Evolutionary conservation across 2,329 filamentous ascomycete genomes (phyloP), one percentile per base, ranked within the genome.

Genomic region (Atkinsonella texensis): DNA sequence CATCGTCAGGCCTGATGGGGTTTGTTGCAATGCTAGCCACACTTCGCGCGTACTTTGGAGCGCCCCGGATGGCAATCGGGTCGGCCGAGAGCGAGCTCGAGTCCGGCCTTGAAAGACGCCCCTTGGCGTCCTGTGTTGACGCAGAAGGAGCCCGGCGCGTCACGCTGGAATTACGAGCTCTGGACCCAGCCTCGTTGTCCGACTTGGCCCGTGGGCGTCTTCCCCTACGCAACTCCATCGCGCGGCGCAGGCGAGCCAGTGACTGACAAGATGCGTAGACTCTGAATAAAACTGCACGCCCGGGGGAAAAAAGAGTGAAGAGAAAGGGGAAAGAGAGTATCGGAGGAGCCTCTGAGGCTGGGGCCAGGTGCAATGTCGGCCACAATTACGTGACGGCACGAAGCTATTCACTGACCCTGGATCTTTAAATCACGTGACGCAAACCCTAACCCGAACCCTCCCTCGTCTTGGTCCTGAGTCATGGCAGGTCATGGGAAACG

Each of bases 401-500:
- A 18, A 32, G 13, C 23, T 35, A 18, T 17, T 46, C 32, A 31
- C 23, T 28, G 23, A 39, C 17, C 18, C 42, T 46, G 28, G 4
- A 46, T 31, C 20, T 32, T 20, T 8, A 32, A 42, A 15, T 41
- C 44, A 52, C 38, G 45, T 47, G 45, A 38, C 5, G 7, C 1
- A 2, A 7, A 46, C 32, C 38, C 42, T 48, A 33, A 52, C 51
- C 51, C 51, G 49, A 50, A 48, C 47, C 47, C 35, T 13, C 12
- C 41, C 18, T 17, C 41, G 31, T 46, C 17, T 12, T 46, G 4
- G 28, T 23, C 28, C 20, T 23, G 20, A 23, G 20, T 23, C 20
- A 23, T 23, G 20, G 20, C 20, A 23, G n/a, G n/a, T 23, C 20
- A 28, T 8, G 28, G 5, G 28, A 28, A 23, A 4, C 20, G 20